Evolutionary conservation across 2,329 filamentous ascomycete genomes (phyloP).

Genomic region (Phaeosphaeriaceae sp.): DNA sequence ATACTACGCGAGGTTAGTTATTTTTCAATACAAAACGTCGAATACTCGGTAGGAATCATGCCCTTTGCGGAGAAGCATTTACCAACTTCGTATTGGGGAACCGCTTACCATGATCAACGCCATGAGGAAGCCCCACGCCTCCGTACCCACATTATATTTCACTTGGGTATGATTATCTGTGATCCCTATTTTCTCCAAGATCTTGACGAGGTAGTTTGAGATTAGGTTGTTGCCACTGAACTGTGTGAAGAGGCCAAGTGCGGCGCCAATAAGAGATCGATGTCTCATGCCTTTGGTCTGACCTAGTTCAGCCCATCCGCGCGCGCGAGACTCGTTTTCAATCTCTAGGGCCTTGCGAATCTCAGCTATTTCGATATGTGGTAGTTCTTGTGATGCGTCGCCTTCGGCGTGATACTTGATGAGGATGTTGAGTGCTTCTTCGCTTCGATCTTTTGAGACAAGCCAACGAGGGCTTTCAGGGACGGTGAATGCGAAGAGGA

Average conservation of each 20-base stretch:
- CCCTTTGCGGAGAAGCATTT: too few species aligned
- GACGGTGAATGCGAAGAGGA: conserved; percentile 66
- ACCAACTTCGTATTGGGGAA: too few species aligned
- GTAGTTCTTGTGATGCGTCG: conserved; percentile 59
- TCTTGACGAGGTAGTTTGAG: conserved; percentile 68
- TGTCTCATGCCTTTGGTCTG: conserved; percentile 69
- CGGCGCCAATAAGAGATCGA: conserved; percentile 67
- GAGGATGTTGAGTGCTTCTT: conserved; percentile 68
- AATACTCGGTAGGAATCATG: background rate
- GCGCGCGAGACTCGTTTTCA: conserved; percentile 59
- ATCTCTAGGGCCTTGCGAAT: conserved; percentile 69
- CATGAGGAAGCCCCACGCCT: conserved; percentile 65
- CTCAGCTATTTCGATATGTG: conserved; percentile 71
- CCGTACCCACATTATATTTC: conserved; percentile 63
- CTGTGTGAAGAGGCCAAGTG: conserved; percentile 70
- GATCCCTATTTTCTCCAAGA: conserved; percentile 69
- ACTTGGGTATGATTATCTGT: conserved; percentile 47
- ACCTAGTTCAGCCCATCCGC: conserved; percentile 67
- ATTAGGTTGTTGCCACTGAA: conserved; percentile 71
- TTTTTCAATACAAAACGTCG: background rate
- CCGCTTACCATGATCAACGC: conserved; percentile 55
- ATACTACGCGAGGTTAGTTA: background rate
- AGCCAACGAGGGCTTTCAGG: conserved; percentile 73
- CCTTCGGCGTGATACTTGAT: conserved; percentile 71
- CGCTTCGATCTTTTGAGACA: conserved; percentile 67